phyloP scores from a whole-genome alignment of 306 rosid species.

The Ziziphus jujuba region DNA sequence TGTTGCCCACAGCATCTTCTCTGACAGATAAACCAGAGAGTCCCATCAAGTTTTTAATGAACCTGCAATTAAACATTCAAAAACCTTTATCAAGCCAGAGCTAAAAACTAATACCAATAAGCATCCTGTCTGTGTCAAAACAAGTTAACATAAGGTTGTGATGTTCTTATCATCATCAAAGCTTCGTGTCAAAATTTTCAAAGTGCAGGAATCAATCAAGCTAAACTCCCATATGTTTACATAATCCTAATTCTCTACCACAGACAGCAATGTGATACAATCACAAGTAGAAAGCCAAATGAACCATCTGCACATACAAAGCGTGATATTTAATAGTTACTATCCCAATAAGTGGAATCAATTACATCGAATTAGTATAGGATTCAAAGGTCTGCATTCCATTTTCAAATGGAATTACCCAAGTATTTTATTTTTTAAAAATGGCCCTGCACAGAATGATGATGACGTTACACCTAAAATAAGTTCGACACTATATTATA shows the following conservation, averaged over 20 bases:
- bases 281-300: neutral
- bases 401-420: neutral
- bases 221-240: neutral
- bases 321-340: neutral
- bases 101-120: neutral
- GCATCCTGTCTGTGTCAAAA: neutral
- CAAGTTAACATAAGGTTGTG: neutral
- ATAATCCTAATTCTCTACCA: constrained; percentile 4
- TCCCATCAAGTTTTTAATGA: constrained; percentile 74
- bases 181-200: neutral
- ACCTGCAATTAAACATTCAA: constrained; percentile 46
- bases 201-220: neutral
- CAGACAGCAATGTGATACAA: neutral
- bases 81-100: constrained; percentile 20
- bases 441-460: neutral
- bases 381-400: neutral
- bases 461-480: neutral
- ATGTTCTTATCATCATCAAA: neutral
- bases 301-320: neutral
- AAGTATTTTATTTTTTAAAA: neutral
- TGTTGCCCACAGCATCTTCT: constrained; percentile 96
- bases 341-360: neutral
- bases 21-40: constrained; percentile 82
- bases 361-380: neutral
- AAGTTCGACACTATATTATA: neutral